Percentiles rank a stretch among this genome's conserved stretches.
Evolutionary conservation across 1,284 basidiomycete genomes (phyloP).

Genomic region (Ceratobasidium sp.): DNA sequence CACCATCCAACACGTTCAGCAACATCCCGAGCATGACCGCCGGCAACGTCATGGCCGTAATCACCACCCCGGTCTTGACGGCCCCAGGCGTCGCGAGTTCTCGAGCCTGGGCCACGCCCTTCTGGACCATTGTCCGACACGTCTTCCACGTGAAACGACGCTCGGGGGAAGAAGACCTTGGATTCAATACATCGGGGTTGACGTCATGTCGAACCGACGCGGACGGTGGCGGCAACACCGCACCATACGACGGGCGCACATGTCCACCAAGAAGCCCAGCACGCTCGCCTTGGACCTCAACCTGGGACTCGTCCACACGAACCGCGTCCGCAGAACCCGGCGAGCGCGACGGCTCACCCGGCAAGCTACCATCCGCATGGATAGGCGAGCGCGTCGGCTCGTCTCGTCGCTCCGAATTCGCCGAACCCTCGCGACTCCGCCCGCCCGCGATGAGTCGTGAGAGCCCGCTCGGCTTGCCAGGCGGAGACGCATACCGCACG

Average conservation of each 20-base stretch:
- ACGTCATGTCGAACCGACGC: not conserved
- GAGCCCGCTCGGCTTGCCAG: slow-evolving; percentile 22
- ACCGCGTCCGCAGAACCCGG: not conserved
- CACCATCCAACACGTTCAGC: slow-evolving; percentile 93
- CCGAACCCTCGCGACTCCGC: slow-evolving; percentile 5
- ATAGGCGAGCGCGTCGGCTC: too few relatives aligned
- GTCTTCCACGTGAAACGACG: slow-evolving; percentile 1
- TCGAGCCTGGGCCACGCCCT: not conserved
- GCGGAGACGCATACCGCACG: not conserved
- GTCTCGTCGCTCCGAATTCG: too few relatives aligned
- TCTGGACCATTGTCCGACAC: not conserved
- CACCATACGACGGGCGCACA: slow-evolving; percentile 22
- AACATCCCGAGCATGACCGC: slow-evolving; percentile 88
- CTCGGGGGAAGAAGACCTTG: not conserved
- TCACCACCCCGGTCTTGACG: slow-evolving; percentile 13
- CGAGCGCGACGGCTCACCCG: not conserved
- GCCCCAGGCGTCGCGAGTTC: not conserved
- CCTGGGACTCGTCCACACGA: not conserved
- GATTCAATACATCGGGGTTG: not conserved
- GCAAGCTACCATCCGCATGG: too few relatives aligned
- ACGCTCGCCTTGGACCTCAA: slow-evolving; percentile 10
- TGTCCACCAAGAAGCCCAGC: slow-evolving; percentile 7
- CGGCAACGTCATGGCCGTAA: slow-evolving; percentile 61
- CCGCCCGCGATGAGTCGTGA: slow-evolving; percentile 31
- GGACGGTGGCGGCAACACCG: not conserved